A percentile compares a stretch with the other conserved stretches of the same genome.
Evolutionary conservation across 2,329 filamentous ascomycete genomes (phyloP).

Genomic region (Neopestalotiopsis sp.): DNA sequence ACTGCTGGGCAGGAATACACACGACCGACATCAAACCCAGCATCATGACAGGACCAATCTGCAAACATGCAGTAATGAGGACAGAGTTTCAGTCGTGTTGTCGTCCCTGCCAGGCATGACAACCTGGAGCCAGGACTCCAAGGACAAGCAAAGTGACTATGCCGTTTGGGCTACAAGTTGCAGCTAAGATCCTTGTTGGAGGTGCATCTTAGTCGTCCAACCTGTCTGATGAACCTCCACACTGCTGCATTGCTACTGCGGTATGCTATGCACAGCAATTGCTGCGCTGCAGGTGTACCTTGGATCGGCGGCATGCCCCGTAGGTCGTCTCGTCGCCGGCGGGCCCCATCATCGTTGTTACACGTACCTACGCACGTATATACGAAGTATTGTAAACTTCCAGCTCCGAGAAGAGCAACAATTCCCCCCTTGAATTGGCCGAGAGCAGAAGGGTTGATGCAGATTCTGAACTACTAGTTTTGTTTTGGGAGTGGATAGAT

Average conservation of each 20-base stretch:
- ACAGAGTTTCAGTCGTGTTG: neutral
- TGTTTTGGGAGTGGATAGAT: too few relatives aligned
- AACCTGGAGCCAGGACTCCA: constrained; percentile 2
- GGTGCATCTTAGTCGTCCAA: constrained; percentile 14
- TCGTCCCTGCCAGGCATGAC: neutral
- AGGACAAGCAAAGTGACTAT: constrained; percentile 23
- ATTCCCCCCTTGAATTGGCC: neutral
- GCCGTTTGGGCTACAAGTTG: constrained; percentile 37
- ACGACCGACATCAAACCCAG: neutral
- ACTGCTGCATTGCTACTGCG: constrained; percentile 4
- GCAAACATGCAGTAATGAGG: neutral
- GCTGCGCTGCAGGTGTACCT: constrained; percentile 14
- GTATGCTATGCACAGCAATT: constrained; percentile 15
- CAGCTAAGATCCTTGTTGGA: constrained; percentile 26
- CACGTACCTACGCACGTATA: neutral
- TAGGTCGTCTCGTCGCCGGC: neutral
- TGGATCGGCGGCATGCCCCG: constrained; percentile 2
- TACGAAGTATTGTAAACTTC: neutral
- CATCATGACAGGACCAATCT: neutral
- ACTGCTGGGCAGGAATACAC: neutral
- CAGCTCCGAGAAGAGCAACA: neutral
- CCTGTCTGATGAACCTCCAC: constrained; percentile 10
- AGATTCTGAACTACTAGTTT: too few relatives aligned
- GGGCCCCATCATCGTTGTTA: neutral
- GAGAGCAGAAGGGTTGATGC: neutral